Conservation (phyloP, 2,329 filamentous ascomycete species). For the Colletotrichum sp. region DNA sequence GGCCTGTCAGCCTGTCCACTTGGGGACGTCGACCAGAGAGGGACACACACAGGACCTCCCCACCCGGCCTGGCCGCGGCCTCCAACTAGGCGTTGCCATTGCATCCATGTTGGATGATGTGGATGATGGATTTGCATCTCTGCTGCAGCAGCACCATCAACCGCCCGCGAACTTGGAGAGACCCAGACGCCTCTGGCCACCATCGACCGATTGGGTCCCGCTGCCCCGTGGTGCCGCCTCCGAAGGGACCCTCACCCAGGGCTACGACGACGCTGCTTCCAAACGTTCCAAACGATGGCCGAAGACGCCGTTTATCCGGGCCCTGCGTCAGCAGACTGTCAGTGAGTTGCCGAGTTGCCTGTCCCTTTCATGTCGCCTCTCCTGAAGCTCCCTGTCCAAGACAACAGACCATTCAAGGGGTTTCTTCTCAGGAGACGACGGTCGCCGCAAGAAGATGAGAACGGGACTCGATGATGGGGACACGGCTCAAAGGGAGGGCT, state of each 20-base stretch:
- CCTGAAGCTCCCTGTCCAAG: background rate
- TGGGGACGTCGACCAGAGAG: background rate
- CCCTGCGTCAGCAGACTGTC: background rate
- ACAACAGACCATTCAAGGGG: background rate
- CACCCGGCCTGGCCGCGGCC: background rate
- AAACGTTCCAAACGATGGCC: background rate
- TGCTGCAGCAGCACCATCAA: background rate
- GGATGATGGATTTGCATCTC: background rate
- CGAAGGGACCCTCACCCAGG: background rate
- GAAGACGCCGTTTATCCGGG: background rate
- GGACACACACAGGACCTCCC: background rate
- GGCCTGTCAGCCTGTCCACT: conserved; percentile 8
- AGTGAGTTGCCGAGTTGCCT: background rate
- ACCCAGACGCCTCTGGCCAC: background rate
- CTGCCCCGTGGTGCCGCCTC: background rate
- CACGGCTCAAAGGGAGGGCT: background rate
- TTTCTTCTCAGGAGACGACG: background rate
- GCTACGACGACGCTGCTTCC: background rate
- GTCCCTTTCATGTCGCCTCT: background rate
- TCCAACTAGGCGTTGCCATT: background rate
- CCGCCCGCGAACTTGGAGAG: background rate
- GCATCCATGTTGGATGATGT: background rate
- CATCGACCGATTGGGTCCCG: conserved; percentile 6
- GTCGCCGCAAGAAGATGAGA: background rate
- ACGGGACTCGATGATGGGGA: background rate